These are phyloP conservation scores for Ceratocystis lukuohia DNA, from an alignment of 2,329 filamentous ascomycete species.

Conservation along the genomic window DNA sequence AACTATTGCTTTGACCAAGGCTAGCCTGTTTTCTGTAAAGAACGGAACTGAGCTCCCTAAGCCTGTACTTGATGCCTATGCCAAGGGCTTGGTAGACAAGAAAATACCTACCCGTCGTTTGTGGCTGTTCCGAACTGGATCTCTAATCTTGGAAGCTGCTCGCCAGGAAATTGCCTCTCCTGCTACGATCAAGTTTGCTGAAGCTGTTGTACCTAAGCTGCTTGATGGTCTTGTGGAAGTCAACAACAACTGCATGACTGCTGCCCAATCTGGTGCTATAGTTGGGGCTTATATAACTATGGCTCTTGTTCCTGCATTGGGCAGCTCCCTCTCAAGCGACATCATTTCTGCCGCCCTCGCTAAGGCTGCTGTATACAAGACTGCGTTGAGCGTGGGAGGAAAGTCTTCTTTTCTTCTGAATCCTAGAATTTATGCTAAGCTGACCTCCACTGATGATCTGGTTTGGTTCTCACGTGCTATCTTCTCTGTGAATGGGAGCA, in stretches of 20 bases:
- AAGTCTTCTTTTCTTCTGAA: conserved; percentile 84
- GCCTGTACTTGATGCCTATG: conserved; percentile 53
- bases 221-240: conserved; percentile 66
- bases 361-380: conserved; percentile 48
- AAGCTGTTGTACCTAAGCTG: conserved; percentile 41
- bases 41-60: conserved; percentile 50
- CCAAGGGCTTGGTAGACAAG: conserved; percentile 78
- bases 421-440: conserved; percentile 69
- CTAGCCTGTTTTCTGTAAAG: conserved; percentile 49
- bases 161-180: conserved; percentile 28
- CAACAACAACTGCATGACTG: conserved; percentile 59
- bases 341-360: conserved; percentile 33
- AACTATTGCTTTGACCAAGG: conserved; percentile 54
- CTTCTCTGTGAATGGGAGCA: conserved; percentile 41
- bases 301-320: conserved; percentile 45
- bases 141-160: conserved; percentile 41
- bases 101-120: conserved; percentile 60
- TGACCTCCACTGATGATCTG: conserved; percentile 61
- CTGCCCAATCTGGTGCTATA: conserved; percentile 71
- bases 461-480: conserved; percentile 64
- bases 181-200: conserved; percentile 31
- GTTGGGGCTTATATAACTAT: conserved; percentile 63
- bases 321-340: conserved; percentile 42
- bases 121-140: conserved; percentile 66
- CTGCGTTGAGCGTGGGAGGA: conserved; percentile 55